These are phyloP conservation scores for Acacia confusa DNA, from an alignment of 306 rosid species.

Conservation along the genomic window DNA sequence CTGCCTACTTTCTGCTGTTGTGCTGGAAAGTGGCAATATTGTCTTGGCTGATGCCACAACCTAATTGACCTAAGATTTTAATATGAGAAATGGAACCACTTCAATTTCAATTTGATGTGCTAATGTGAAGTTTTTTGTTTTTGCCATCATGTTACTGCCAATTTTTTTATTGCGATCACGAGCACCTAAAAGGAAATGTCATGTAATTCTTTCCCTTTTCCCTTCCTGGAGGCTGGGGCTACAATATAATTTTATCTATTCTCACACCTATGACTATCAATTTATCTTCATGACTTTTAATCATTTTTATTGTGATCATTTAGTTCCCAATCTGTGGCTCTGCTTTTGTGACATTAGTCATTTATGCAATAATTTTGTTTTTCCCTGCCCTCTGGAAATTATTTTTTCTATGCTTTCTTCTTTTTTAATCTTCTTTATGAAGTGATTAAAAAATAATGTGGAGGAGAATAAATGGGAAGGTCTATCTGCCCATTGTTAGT, in stretches of 20 bases:
- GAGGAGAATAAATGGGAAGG: conserved; percentile 3
- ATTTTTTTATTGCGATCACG: background rate
- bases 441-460: background rate
- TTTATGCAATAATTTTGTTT: background rate
- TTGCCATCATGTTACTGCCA: background rate
- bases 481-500: background rate
- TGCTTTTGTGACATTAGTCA: background rate
- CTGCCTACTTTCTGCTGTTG: background rate
- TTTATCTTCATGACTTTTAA: background rate
- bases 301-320: background rate
- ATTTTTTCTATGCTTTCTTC: background rate
- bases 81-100: background rate
- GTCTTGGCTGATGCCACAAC: background rate
- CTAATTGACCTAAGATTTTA: background rate
- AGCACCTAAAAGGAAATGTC: background rate
- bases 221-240: conserved; percentile 5
- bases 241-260: background rate
- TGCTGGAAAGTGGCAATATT: background rate
- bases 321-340: background rate
- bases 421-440: background rate
- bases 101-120: background rate
- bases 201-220: background rate
- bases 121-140: background rate
- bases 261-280: background rate
- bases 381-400: background rate